phyloP scores from a whole-genome alignment of 2,329 filamentous ascomycete species.

The Fusarium paranaense region DNA sequence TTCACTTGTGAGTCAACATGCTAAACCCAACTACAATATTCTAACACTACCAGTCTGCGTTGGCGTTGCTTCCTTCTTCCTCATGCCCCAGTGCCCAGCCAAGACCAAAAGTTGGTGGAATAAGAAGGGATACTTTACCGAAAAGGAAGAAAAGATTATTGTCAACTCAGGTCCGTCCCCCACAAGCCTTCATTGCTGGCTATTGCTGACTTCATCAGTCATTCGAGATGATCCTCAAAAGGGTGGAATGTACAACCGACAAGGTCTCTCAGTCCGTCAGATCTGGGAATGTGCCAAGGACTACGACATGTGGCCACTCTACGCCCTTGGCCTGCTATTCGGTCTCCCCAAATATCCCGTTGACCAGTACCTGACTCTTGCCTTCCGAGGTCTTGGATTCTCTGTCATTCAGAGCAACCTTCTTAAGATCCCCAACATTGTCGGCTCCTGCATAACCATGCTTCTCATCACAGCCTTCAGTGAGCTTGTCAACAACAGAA shows the following conservation, averaged over 20 bases:
- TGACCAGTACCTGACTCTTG: slow-evolving; percentile 62
- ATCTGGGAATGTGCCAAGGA: slow-evolving; percentile 62
- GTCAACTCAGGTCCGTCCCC: slow-evolving; percentile 61
- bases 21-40: slow-evolving; percentile 15
- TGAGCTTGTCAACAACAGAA: slow-evolving; percentile 61
- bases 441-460: slow-evolving; percentile 61
- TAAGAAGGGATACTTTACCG: slow-evolving; percentile 69
- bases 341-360: slow-evolving; percentile 61
- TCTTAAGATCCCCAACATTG: slow-evolving; percentile 61
- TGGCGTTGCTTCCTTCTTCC: slow-evolving; percentile 64
- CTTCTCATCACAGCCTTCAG: slow-evolving; percentile 52
- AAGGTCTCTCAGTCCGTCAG: slow-evolving; percentile 56
- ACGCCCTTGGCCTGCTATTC: slow-evolving; percentile 59
- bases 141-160: slow-evolving; percentile 74
- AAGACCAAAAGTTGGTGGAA: slow-evolving; percentile 71
- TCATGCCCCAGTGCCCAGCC: slow-evolving; percentile 70
- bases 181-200: background rate
- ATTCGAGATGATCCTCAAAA: slow-evolving; percentile 68
- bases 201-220: slow-evolving; percentile 31
- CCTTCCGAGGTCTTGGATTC: slow-evolving; percentile 62
- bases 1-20: slow-evolving; percentile 45
- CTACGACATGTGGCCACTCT: slow-evolving; percentile 66
- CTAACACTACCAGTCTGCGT: slow-evolving; percentile 59
- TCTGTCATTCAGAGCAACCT: slow-evolving; percentile 65
- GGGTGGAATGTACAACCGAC: slow-evolving; percentile 66